These are phyloP conservation scores for Acanthamoeba healyi DNA, from an alignment of 208 protist species.

Conservation along the genomic window DNA sequence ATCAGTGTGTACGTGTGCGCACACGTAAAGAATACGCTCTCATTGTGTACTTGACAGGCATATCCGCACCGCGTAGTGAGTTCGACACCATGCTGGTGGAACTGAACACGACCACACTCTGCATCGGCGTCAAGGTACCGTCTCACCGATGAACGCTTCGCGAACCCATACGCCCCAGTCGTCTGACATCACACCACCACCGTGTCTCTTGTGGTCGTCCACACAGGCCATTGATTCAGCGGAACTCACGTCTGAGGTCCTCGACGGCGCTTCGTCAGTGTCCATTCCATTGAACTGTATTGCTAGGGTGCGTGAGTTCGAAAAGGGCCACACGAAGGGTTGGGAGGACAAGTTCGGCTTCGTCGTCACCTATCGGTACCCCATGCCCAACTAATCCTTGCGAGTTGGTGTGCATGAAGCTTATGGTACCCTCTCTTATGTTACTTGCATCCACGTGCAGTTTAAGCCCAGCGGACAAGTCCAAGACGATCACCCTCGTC, in stretches of 20 bases:
- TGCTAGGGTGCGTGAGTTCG: not conserved
- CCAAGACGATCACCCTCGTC: not conserved
- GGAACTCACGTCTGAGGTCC: not conserved
- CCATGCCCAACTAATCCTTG: not conserved
- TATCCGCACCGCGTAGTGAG: not conserved
- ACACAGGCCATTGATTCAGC: too few species aligned
- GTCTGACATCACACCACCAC: too few species aligned
- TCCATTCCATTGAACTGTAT: not conserved
- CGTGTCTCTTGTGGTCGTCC: too few species aligned
- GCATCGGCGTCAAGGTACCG: not conserved
- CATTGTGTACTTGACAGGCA: not conserved
- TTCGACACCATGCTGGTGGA: not conserved
- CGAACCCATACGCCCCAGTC: too few species aligned
- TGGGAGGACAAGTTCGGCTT: conserved; percentile 1
- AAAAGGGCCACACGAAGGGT: not conserved
- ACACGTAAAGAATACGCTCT: too few species aligned
- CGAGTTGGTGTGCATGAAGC: too few species aligned
- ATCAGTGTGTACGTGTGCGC: too few species aligned
- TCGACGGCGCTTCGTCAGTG: not conserved
- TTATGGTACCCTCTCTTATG: too few species aligned
- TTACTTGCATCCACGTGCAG: not conserved
- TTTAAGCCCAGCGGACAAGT: not conserved
- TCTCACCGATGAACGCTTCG: too few species aligned
- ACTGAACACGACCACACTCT: not conserved
- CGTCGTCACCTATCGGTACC: not conserved